phyloP scores from a whole-genome alignment of 306 rosid species.

The Prunus kanzakura region DNA sequence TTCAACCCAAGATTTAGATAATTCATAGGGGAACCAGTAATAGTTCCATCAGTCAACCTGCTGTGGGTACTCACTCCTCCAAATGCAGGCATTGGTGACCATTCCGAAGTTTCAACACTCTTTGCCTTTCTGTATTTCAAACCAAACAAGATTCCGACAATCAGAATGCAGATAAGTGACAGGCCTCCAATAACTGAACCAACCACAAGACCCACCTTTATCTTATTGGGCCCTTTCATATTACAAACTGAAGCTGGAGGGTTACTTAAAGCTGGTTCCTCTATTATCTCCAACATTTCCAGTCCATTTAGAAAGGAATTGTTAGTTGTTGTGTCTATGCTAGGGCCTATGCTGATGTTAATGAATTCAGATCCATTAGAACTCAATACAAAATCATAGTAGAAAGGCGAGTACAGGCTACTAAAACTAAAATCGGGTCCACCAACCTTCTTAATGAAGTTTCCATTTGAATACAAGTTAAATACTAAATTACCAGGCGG shows the following conservation, averaged over 20 bases:
- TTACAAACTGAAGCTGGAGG: background rate
- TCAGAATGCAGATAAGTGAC: conserved; percentile 21
- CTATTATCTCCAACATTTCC: conserved; percentile 35
- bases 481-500: rapidly evolving
- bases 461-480: conserved; percentile 13
- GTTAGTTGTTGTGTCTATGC: rapidly evolving
- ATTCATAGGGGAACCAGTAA: conserved; percentile 22
- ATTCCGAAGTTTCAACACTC: conserved; percentile 16
- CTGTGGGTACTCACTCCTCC: conserved; percentile 46
- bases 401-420: background rate
- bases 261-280: background rate
- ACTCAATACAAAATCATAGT: conserved; percentile 20
- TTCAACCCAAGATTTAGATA: conserved; percentile 37
- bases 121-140: conserved; percentile 26
- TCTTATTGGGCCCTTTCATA: background rate
- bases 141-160: conserved; percentile 8
- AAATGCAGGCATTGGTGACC: conserved; percentile 33
- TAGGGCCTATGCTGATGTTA: conserved; percentile 27
- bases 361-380: conserved; percentile 19
- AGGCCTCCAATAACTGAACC: conserved; percentile 35
- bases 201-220: background rate
- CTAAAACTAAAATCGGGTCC: background rate
- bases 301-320: conserved; percentile 45
- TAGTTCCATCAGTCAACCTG: conserved; percentile 23
- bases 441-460: background rate